phyloP scores from a whole-genome alignment of 768 basidiomycete species.

The Xerocomellus intermedius region DNA sequence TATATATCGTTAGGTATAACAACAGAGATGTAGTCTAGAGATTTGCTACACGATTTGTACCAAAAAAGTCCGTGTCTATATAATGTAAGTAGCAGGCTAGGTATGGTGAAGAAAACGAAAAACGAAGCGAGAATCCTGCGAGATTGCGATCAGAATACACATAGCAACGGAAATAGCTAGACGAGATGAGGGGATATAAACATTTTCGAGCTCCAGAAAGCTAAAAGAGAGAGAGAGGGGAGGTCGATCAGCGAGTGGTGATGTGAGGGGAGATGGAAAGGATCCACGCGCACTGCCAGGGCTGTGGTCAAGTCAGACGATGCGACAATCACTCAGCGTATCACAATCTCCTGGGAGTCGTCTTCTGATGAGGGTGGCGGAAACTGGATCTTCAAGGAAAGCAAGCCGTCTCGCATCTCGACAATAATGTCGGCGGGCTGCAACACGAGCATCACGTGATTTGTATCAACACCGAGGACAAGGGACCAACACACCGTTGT shows the following conservation, averaged over 20 bases:
- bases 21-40: slow-evolving; percentile 9
- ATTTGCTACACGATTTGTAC: slow-evolving; percentile 8
- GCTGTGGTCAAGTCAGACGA: slow-evolving; percentile 14
- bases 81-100: background rate
- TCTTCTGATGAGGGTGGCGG: slow-evolving; percentile 44
- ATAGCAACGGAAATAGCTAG: background rate
- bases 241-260: slow-evolving; percentile 10
- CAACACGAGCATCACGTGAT: slow-evolving; percentile 8
- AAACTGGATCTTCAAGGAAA: slow-evolving; percentile 53
- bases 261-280: background rate
- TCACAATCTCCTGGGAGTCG: slow-evolving; percentile 46
- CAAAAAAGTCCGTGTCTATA: background rate
- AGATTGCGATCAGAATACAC: background rate
- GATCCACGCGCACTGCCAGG: slow-evolving; percentile 6
- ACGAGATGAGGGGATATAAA: background rate
- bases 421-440: slow-evolving; percentile 56
- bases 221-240: background rate
- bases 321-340: slow-evolving; percentile 40
- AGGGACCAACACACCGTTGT: slow-evolving; percentile 49
- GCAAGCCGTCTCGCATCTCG: slow-evolving; percentile 58
- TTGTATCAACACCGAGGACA: background rate
- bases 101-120: background rate
- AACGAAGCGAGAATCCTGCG: background rate
- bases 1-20: slow-evolving; percentile 8
- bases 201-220: slow-evolving; percentile 3